Conservation (phyloP, 768 basidiomycete species). For the Tricholoma furcatifolium region DNA sequence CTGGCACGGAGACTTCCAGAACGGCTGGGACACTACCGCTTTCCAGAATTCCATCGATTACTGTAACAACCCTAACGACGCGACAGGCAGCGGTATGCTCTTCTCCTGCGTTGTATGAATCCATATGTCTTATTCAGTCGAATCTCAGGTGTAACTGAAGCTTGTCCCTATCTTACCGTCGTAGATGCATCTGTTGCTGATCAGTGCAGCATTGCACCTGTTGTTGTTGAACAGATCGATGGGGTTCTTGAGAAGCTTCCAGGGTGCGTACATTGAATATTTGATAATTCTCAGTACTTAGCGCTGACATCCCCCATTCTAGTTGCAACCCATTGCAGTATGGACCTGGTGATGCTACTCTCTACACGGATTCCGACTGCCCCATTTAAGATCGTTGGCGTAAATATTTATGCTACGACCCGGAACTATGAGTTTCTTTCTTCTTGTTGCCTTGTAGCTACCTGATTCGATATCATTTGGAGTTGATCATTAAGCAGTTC, state of each 20-base stretch:
- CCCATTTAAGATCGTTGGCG: no score
- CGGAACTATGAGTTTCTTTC: no score
- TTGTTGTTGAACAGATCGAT: conserved; percentile 27
- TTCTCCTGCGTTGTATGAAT: not conserved
- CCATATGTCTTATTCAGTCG: not conserved
- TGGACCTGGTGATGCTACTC: conserved; percentile 36
- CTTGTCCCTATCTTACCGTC: conserved; percentile 39
- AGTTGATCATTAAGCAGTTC: no score
- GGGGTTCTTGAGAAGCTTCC: conserved; percentile 25
- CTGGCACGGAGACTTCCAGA: conserved; percentile 46
- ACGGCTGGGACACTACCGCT: conserved; percentile 48
- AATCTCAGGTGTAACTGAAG: conserved; percentile 31
- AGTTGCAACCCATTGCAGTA: conserved; percentile 40
- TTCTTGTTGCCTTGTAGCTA: not conserved
- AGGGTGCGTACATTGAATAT: conserved; percentile 19
- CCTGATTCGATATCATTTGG: no score
- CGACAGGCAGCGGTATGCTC: conserved; percentile 25
- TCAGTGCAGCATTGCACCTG: conserved; percentile 30
- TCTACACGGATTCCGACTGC: conserved; percentile 29
- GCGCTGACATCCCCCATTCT: not conserved
- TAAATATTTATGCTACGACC: no score
- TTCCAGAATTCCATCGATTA: conserved; percentile 47
- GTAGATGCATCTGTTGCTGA: conserved; percentile 22
- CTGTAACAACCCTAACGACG: conserved; percentile 39
- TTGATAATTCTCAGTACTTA: not conserved